Conservation (phyloP, 768 basidiomycete species). For the Boletus insuetus region DNA sequence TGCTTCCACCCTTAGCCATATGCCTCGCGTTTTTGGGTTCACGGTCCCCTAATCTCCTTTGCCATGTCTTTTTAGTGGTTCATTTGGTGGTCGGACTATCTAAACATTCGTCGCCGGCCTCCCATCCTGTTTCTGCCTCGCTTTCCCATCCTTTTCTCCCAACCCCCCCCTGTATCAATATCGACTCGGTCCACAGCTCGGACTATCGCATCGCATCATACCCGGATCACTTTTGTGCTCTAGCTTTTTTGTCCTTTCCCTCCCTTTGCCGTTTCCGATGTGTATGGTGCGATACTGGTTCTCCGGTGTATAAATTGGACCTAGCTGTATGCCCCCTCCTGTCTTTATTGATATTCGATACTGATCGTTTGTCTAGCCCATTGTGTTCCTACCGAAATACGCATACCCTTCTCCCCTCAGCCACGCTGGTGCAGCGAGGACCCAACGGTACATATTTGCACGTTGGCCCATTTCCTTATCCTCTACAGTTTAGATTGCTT, state of each 20-base stretch:
- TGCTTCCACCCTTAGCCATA: conserved; percentile 16
- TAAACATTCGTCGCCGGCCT: conserved; percentile 13
- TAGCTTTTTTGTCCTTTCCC: conserved; percentile 4
- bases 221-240: conserved; percentile 24
- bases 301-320: conserved; percentile 29
- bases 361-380: conserved; percentile 17
- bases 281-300: conserved; percentile 35
- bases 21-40: conserved; percentile 24
- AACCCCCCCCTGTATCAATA: conserved; percentile 31
- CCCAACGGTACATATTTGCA: conserved; percentile 16
- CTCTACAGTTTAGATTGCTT: conserved; percentile 20
- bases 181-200: conserved; percentile 27
- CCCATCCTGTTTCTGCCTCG: not conserved
- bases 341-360: not conserved
- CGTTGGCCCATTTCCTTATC: conserved; percentile 15
- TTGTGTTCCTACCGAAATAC: conserved; percentile 28
- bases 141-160: not conserved
- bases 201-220: conserved; percentile 36
- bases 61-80: conserved; percentile 30
- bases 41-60: conserved; percentile 20
- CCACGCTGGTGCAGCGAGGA: conserved; percentile 21
- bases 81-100: conserved; percentile 18
- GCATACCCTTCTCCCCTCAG: conserved; percentile 23
- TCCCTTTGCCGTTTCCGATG: conserved; percentile 10
- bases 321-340: conserved; percentile 19